These are phyloP conservation scores for Entomophthora muscae DNA, from an alignment of 371 early-diverging fungal species.

Conservation along the genomic window DNA sequence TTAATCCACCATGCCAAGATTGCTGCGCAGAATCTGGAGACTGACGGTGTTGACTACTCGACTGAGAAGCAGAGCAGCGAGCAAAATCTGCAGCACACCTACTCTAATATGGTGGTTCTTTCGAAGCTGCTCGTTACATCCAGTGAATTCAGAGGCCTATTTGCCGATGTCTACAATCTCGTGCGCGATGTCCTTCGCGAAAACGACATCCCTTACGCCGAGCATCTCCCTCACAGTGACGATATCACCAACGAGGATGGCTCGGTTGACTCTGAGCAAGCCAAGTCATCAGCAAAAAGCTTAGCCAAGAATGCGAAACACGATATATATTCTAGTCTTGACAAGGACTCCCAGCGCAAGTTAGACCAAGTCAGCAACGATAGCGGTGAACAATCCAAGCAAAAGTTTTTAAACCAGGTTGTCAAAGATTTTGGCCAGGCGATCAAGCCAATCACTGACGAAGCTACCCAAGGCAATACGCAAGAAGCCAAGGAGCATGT, in stretches of 20 bases:
- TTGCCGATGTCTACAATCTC: conserved; percentile 16
- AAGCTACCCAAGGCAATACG: conserved; percentile 4
- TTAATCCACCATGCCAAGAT: conserved; percentile 7
- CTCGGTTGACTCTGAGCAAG: conserved; percentile 6
- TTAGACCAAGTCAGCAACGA: conserved; percentile 1
- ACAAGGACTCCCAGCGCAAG: neutral
- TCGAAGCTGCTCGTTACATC: conserved; percentile 16
- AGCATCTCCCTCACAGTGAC: conserved; percentile 5
- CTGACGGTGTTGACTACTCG: conserved; percentile 5
- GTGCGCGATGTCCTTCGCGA: conserved; percentile 13
- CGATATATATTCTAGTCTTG: neutral
- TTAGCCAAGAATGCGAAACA: neutral
- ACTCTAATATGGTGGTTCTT: conserved; percentile 10
- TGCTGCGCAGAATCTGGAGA: conserved; percentile 3
- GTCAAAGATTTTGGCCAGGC: too few relatives aligned
- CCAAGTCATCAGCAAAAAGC: neutral
- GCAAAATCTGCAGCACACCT: neutral
- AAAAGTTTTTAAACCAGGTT: neutral
- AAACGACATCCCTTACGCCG: conserved; percentile 8
- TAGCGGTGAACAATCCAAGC: neutral
- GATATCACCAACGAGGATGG: conserved; percentile 4
- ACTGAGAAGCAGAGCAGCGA: conserved; percentile 6
- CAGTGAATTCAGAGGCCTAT: conserved; percentile 18
- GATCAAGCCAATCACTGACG: too few relatives aligned
- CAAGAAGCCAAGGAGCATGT: conserved; percentile 2